A percentile compares a stretch with the other conserved stretches of the same genome.
phyloP scores from a whole-genome alignment of 2,329 filamentous ascomycete genomes.

The Acarospora socialis region DNA sequence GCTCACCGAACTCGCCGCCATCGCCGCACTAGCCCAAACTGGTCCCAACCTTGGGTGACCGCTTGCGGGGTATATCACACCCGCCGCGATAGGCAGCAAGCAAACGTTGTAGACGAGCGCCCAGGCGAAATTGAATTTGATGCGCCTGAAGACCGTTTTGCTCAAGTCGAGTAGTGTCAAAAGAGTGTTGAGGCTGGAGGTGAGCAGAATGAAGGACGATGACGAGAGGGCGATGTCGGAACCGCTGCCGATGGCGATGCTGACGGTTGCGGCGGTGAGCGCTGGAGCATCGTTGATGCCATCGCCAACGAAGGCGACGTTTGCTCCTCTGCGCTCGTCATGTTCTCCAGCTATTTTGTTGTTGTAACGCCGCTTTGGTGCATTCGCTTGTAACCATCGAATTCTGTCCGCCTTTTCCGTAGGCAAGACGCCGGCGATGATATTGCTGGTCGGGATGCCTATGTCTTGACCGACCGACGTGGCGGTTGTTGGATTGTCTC shows the following conservation, averaged over 20 bases:
- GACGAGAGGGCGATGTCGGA: constrained; percentile 14
- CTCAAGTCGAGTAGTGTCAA: constrained; percentile 13
- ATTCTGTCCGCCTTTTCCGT: constrained; percentile 14
- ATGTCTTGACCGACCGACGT: constrained; percentile 28
- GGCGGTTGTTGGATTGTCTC: constrained; percentile 28
- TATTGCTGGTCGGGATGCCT: constrained; percentile 26
- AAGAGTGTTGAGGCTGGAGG: constrained; percentile 11
- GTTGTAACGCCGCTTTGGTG: not conserved
- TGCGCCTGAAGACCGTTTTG: constrained; percentile 12
- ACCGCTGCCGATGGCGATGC: constrained; percentile 17
- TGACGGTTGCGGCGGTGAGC: constrained; percentile 24
- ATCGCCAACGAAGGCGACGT: constrained; percentile 25
- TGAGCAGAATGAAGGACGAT: constrained; percentile 16
- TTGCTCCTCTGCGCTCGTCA: constrained; percentile 4
- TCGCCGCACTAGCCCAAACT: constrained; percentile 74
- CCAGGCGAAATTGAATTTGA: constrained; percentile 18
- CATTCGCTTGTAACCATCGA: constrained; percentile 8
- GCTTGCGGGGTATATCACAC: constrained; percentile 15
- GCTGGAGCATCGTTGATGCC: constrained; percentile 29
- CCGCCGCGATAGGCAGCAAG: constrained; percentile 15
- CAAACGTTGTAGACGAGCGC: constrained; percentile 16
- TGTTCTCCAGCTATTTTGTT: not conserved
- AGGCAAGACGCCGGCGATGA: constrained; percentile 23
- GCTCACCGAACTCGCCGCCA: constrained; percentile 84
- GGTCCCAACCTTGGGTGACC: constrained; percentile 32